Conservation (phyloP, 768 basidiomycete genomes). For the Saitozyma podzolica region DNA sequence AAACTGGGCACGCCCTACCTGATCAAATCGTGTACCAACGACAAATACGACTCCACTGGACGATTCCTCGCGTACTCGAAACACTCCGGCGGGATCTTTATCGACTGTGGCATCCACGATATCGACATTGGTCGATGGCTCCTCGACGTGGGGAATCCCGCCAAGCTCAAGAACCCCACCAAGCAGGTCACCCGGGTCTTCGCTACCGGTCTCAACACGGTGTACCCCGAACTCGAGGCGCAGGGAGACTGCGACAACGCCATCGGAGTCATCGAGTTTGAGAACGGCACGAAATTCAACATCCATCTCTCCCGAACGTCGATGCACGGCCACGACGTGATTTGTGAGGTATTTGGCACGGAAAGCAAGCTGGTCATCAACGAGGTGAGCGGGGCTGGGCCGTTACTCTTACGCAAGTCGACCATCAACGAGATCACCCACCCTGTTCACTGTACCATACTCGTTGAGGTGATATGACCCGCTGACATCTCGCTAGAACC, state of each 20-base stretch:
- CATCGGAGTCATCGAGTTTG: conserved; percentile 24
- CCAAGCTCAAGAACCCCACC: conserved; percentile 1
- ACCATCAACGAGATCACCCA: too few relatives aligned
- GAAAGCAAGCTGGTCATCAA: conserved; percentile 27
- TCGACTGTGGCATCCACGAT: conserved; percentile 23
- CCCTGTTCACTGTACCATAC: too few relatives aligned
- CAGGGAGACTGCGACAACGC: conserved; percentile 28
- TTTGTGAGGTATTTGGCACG: conserved; percentile 26
- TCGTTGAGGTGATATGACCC: too few relatives aligned
- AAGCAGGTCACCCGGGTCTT: conserved; percentile 27
- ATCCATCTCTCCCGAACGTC: conserved; percentile 21
- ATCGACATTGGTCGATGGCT: conserved; percentile 30
- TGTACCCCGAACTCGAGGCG: conserved; percentile 24
- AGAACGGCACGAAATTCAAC: conserved; percentile 13
- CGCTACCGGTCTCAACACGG: conserved; percentile 18
- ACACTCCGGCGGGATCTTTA: conserved; percentile 14
- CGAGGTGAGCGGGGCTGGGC: neutral
- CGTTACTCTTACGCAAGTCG: too few relatives aligned
- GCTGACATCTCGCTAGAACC: conserved; percentile 6
- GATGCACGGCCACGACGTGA: conserved; percentile 24
- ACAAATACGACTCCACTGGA: conserved; percentile 13
- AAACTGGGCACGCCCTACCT: conserved; percentile 10
- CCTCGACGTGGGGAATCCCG: conserved; percentile 5
- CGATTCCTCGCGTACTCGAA: conserved; percentile 15
- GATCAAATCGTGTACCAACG: conserved; percentile 18